phyloP scores from a whole-genome alignment of 164 flowering plant genomes.

The Cinnamomum chago region DNA sequence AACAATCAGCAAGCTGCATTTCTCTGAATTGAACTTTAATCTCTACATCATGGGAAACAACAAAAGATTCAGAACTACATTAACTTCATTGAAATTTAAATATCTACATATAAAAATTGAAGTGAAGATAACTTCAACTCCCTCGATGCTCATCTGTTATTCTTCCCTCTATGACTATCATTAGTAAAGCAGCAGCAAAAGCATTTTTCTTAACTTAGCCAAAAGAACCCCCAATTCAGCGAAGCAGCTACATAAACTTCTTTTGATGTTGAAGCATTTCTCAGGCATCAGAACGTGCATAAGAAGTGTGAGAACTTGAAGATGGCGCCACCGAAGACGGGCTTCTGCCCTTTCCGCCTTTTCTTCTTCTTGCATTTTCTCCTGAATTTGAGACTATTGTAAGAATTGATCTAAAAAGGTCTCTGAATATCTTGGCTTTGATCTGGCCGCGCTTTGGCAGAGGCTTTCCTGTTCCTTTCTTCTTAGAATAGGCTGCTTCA shows the following conservation, averaged over 20 bases:
- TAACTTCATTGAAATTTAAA: background rate
- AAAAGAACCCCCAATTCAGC: background rate
- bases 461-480: background rate
- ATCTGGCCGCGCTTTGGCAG: background rate
- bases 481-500: background rate
- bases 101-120: background rate
- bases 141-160: background rate
- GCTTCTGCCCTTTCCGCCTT: background rate
- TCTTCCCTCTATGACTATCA: background rate
- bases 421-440: conserved; percentile 1
- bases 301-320: background rate
- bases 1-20: background rate
- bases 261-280: background rate
- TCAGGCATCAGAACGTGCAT: background rate
- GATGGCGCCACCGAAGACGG: background rate
- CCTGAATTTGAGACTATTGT: background rate
- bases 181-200: background rate
- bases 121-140: background rate
- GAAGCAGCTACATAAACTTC: background rate
- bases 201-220: background rate
- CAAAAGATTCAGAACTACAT: background rate
- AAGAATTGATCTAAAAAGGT: background rate
- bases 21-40: background rate
- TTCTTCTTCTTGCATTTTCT: background rate
- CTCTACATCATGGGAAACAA: background rate